Percentiles rank a stretch among this genome's conserved stretches.
Evolutionary conservation across 108 stramenopile genomes (phyloP).

Genomic region (Seminavis robusta): DNA sequence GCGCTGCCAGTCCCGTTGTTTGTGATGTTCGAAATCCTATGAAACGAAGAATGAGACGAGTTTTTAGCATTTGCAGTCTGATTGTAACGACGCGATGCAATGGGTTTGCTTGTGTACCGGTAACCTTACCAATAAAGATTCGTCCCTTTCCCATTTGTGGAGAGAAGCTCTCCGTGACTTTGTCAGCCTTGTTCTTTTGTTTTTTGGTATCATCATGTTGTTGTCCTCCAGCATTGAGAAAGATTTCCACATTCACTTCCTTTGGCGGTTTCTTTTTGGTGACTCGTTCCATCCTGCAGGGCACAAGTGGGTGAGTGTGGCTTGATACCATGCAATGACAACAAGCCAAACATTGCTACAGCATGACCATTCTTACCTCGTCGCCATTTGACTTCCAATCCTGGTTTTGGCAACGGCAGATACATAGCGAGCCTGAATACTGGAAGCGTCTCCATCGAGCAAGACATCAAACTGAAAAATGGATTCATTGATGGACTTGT

Average conservation of each 20-base stretch:
- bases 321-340: too few species aligned
- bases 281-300: conserved; percentile 79
- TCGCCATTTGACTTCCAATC: conserved; percentile 52
- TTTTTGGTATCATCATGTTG: conserved; percentile 15
- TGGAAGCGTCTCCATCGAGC: conserved; percentile 46
- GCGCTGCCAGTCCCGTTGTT: conserved; percentile 76
- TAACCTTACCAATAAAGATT: too few species aligned
- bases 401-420: conserved; percentile 63
- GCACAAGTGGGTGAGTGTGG: too few species aligned
- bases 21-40: conserved; percentile 82
- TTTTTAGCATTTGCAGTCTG: too few species aligned
- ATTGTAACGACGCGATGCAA: too few species aligned
- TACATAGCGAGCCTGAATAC: conserved; percentile 59
- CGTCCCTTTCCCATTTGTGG: conserved; percentile 57
- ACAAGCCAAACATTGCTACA: too few species aligned
- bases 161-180: conserved; percentile 55
- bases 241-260: conserved; percentile 53
- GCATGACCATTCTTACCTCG: too few species aligned
- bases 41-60: too few species aligned
- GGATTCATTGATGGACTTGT: conserved; percentile 27
- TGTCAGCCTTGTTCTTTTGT: conserved; percentile 16
- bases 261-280: conserved; percentile 81
- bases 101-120: too few species aligned
- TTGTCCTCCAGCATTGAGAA: conserved; percentile 50
- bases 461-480: conserved; percentile 35